Conservation (phyloP, 1,139 yeast genomes). For the Pichia sp. region DNA sequence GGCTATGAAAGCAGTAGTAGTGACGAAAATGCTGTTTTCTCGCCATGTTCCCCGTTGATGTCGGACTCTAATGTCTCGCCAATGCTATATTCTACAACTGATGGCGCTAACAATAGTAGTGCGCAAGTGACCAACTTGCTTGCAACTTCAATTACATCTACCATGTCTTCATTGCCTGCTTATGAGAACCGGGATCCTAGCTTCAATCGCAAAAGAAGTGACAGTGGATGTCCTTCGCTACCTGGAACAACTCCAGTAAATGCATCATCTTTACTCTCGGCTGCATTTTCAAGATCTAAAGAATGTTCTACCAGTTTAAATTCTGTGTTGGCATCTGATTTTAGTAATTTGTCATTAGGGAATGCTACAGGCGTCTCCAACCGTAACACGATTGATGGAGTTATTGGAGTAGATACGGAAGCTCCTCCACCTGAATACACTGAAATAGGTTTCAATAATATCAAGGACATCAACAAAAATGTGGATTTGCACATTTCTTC, state of each 20-base stretch:
- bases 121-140: constrained; percentile 1
- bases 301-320: constrained; percentile 12
- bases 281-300: constrained; percentile 15
- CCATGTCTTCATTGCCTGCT: constrained; percentile 12
- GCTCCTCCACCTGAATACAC: constrained; percentile 15
- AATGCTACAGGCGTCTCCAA: background rate
- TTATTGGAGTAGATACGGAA: constrained; percentile 2
- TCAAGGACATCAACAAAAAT: background rate
- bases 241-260: constrained; percentile 5
- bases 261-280: constrained; percentile 16
- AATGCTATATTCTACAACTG: background rate
- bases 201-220: constrained; percentile 4
- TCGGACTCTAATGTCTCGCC: constrained; percentile 14
- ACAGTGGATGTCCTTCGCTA: constrained; percentile 4
- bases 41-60: constrained; percentile 33
- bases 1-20: constrained; percentile 3
- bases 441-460: constrained; percentile 8
- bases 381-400: constrained; percentile 12
- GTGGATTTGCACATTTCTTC: background rate
- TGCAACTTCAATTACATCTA: background rate
- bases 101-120: constrained; percentile 8
- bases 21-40: constrained; percentile 25
- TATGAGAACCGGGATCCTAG: constrained; percentile 4
- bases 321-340: constrained; percentile 10
- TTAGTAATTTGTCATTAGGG: constrained; percentile 9